Conservation (phyloP, 257 asterid genomes). For the Scutellaria minor region DNA sequence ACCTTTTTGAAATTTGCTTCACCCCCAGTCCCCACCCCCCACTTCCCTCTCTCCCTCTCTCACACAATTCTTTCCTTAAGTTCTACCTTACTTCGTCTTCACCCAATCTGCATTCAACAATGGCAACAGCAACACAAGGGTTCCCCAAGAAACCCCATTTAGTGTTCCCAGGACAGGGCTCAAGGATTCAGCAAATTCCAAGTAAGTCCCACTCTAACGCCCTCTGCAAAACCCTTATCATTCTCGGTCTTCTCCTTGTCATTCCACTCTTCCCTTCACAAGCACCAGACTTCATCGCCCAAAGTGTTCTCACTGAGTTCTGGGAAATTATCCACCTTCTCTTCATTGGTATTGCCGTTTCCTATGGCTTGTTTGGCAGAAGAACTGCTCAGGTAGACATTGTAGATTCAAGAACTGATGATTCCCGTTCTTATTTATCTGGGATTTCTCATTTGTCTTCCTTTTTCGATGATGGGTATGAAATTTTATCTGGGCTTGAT, state of each 20-base stretch:
- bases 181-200: slow-evolving; percentile 39
- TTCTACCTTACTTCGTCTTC: slow-evolving; percentile 61
- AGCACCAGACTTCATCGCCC: slow-evolving; percentile 67
- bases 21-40: slow-evolving; percentile 5
- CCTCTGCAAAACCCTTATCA: slow-evolving; percentile 52
- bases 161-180: slow-evolving; percentile 29
- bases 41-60: background rate
- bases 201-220: slow-evolving; percentile 59
- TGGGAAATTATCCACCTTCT: slow-evolving; percentile 86
- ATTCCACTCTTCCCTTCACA: slow-evolving; percentile 75
- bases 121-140: slow-evolving; percentile 36
- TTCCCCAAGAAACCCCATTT: slow-evolving; percentile 47
- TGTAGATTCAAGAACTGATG: slow-evolving; percentile 39
- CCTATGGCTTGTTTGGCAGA: slow-evolving; percentile 75
- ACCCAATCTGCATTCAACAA: slow-evolving; percentile 54
- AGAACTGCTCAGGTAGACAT: slow-evolving; percentile 39
- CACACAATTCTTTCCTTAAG: slow-evolving; percentile 37
- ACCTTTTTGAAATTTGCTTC: slow-evolving; percentile 39
- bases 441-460: slow-evolving; percentile 61
- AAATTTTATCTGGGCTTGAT: slow-evolving; percentile 52
- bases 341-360: slow-evolving; percentile 76
- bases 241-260: slow-evolving; percentile 53
- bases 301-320: slow-evolving; percentile 45
- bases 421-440: slow-evolving; percentile 44
- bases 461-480: slow-evolving; percentile 64